These are phyloP conservation scores for Trichoderma pleuroti DNA, from an alignment of 2,329 filamentous ascomycete genomes.

Conservation along the genomic window DNA sequence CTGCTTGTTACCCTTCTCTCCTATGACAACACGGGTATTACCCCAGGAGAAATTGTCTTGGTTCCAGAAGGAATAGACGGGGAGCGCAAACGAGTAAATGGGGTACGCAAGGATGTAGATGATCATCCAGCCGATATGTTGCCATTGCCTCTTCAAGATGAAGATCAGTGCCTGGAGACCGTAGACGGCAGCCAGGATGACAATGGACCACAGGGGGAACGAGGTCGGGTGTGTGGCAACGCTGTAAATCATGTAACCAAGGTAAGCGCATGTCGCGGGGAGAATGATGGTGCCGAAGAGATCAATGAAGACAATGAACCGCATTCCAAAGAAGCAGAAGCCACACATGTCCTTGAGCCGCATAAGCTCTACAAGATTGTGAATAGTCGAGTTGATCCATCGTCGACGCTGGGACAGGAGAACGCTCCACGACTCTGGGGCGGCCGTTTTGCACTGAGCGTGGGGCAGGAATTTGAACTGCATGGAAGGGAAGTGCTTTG, in stretches of 20 bases:
- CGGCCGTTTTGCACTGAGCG: constrained; percentile 89
- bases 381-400: constrained; percentile 99
- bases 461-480: constrained; percentile 94
- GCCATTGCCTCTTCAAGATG: constrained; percentile 95
- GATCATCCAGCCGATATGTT: constrained; percentile 98
- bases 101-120: constrained; percentile 97
- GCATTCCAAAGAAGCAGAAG: constrained; percentile 98
- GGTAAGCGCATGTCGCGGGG: constrained; percentile 81
- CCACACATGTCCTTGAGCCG: constrained; percentile 91
- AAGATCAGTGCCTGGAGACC: constrained; percentile 96
- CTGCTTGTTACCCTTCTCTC: constrained; percentile 87
- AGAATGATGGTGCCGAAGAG: constrained; percentile 89
- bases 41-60: constrained; percentile 99
- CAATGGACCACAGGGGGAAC: constrained; percentile 82
- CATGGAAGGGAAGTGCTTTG: constrained; percentile 93
- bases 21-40: constrained; percentile 95
- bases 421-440: constrained; percentile 90
- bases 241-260: constrained; percentile 81
- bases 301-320: constrained; percentile 93
- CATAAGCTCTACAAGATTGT: constrained; percentile 90
- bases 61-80: constrained; percentile 99
- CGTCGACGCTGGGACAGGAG: constrained; percentile 95
- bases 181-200: constrained; percentile 87
- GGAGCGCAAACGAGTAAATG: constrained; percentile 85
- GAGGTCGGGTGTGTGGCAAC: constrained; percentile 66